Evolutionary conservation across 1,284 basidiomycete species (phyloP).

Genomic region (Rhodotorula sp.): DNA sequence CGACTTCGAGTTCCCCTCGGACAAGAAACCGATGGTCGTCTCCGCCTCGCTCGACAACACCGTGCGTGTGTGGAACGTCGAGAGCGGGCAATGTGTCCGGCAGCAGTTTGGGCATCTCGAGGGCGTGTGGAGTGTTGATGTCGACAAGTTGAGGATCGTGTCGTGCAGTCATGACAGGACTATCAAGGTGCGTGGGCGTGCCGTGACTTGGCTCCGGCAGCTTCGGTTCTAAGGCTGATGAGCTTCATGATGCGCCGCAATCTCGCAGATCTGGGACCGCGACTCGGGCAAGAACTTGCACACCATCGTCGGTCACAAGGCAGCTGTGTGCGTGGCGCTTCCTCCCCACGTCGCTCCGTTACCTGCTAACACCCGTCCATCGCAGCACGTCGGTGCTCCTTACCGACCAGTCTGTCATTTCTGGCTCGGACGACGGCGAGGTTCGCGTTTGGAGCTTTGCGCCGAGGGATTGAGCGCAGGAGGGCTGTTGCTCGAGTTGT

Average conservation of each 20-base stretch:
- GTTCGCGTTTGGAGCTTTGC: constrained; percentile 52
- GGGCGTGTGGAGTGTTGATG: constrained; percentile 92
- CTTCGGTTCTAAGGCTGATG: background rate
- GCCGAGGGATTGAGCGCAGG: background rate
- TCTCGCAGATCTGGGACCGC: constrained; percentile 74
- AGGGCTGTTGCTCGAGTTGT: too few species aligned
- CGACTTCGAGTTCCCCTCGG: constrained; percentile 39
- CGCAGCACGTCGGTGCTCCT: constrained; percentile 80
- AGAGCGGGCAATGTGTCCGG: constrained; percentile 70
- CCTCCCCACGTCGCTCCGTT: too few species aligned
- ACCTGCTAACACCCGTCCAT: background rate
- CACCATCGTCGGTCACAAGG: constrained; percentile 90
- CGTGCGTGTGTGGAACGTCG: constrained; percentile 94
- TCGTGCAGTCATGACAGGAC: constrained; percentile 90
- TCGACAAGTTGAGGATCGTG: constrained; percentile 86
- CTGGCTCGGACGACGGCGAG: constrained; percentile 85
- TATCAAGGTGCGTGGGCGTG: constrained; percentile 59
- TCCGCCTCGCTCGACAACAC: constrained; percentile 94
- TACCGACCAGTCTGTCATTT: constrained; percentile 92
- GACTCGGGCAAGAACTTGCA: constrained; percentile 83
- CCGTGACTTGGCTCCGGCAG: too few species aligned
- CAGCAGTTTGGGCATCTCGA: constrained; percentile 85
- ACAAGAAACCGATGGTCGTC: constrained; percentile 66
- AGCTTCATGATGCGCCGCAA: constrained; percentile 17
- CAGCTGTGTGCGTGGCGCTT: constrained; percentile 55